Percentiles rank a stretch among this genome's conserved stretches.
These are phyloP conservation scores for Escallonia rubra DNA, from an alignment of 129 eudicot species.

Conservation along the genomic window DNA sequence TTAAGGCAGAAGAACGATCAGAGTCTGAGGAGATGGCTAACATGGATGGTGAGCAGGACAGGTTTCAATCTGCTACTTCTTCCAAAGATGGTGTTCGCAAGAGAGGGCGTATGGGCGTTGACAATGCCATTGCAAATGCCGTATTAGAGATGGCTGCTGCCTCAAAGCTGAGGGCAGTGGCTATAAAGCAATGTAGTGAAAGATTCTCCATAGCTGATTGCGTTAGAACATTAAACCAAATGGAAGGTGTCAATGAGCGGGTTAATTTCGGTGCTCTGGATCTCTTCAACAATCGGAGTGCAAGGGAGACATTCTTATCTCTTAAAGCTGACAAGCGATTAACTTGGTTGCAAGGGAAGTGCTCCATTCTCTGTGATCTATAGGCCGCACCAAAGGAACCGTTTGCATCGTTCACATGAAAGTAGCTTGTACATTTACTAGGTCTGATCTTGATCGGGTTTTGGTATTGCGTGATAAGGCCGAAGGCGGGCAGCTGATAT, in stretches of 20 bases:
- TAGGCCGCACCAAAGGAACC: slow-evolving; percentile 4
- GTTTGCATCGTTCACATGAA: not conserved
- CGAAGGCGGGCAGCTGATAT: too few species aligned
- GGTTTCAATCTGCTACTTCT: not conserved
- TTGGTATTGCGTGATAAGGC: too few species aligned
- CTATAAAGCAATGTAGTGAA: slow-evolving; percentile 23
- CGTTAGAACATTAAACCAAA: slow-evolving; percentile 32
- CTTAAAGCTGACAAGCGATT: slow-evolving; percentile 47
- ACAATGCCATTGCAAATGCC: slow-evolving; percentile 39
- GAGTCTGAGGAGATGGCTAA: slow-evolving; percentile 34
- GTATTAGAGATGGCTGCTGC: slow-evolving; percentile 55
- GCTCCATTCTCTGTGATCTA: slow-evolving; percentile 12
- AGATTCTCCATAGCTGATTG: slow-evolving; percentile 37
- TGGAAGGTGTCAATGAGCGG: slow-evolving; percentile 31
- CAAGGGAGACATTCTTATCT: slow-evolving; percentile 51
- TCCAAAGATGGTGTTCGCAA: slow-evolving; percentile 17
- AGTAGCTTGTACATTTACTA: slow-evolving; percentile 4
- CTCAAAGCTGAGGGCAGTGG: slow-evolving; percentile 40
- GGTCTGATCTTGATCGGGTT: too few species aligned
- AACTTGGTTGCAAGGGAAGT: slow-evolving; percentile 44
- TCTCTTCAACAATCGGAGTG: slow-evolving; percentile 34
- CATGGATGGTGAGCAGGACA: slow-evolving; percentile 18
- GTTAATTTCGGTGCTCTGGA: slow-evolving; percentile 48
- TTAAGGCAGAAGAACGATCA: slow-evolving; percentile 24
- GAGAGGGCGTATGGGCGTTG: slow-evolving; percentile 45